Evolutionary conservation across 129 eudicot genomes (phyloP).

Genomic region (Erigeron canadensis): DNA sequence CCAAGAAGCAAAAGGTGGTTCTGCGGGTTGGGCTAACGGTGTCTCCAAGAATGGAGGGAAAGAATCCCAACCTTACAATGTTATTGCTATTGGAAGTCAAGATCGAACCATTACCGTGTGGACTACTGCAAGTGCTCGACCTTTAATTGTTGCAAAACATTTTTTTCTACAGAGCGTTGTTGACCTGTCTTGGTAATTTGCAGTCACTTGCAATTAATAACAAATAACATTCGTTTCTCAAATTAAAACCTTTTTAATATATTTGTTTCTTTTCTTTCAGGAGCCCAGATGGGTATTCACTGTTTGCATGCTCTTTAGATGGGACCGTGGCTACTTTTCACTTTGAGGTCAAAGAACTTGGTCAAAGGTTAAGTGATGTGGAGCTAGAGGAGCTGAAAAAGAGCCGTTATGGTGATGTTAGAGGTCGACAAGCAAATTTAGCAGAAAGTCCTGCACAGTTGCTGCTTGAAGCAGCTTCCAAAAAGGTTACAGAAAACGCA

Average conservation of each 20-base stretch:
- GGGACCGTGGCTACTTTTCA: conserved; percentile 89
- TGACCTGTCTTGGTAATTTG: conserved; percentile 82
- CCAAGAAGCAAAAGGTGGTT: conserved; percentile 51
- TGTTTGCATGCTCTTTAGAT: conserved; percentile 95
- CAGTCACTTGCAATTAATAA: background rate
- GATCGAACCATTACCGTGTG: conserved; percentile 97
- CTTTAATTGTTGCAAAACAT: conserved; percentile 95
- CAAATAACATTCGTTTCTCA: background rate
- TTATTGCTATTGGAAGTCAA: conserved; percentile 97
- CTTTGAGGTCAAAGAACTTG: conserved; percentile 83
- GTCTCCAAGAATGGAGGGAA: conserved; percentile 64
- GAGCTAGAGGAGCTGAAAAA: conserved; percentile 83
- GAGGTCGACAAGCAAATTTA: conserved; percentile 80
- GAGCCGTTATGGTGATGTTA: conserved; percentile 91
- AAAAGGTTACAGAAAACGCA: conserved; percentile 44
- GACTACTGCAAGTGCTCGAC: conserved; percentile 99
- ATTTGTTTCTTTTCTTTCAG: conserved; percentile 37
- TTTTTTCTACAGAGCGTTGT: conserved; percentile 94
- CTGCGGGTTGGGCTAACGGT: conserved; percentile 94
- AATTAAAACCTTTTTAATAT: background rate
- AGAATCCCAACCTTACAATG: conserved; percentile 86
- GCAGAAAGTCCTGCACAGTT: conserved; percentile 96
- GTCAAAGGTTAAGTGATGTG: conserved; percentile 65
- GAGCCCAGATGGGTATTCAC: conserved; percentile 98
- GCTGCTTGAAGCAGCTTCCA: conserved; percentile 90